Percentiles rank a stretch among this genome's conserved stretches.
Conservation (phyloP, 805 yeast genomes). For the Hyphopichia homilentoma region DNA sequence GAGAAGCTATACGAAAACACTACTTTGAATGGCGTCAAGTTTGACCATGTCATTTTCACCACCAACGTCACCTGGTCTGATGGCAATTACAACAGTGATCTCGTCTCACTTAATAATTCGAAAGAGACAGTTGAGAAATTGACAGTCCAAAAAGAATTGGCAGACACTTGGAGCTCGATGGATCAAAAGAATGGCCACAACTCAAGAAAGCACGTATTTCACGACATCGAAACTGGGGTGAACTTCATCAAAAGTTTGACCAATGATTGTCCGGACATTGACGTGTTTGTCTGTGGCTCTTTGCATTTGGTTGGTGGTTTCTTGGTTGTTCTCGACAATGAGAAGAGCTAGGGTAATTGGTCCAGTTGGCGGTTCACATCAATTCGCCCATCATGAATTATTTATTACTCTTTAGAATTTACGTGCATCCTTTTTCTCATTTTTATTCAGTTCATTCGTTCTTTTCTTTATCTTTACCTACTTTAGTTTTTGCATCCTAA, state of each 20-base stretch:
- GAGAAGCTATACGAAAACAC: constrained; percentile 45
- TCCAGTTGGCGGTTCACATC: too few relatives aligned
- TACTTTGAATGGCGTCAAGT: constrained; percentile 37
- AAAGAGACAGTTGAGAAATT: constrained; percentile 75
- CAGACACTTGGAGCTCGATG: constrained; percentile 61
- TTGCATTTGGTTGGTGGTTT: constrained; percentile 93
- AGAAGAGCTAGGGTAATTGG: constrained; percentile 21
- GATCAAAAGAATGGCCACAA: constrained; percentile 30
- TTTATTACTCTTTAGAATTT: too few relatives aligned
- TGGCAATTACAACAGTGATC: constrained; percentile 75
- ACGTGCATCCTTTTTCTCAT: constrained; percentile 1
- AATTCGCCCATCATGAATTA: too few relatives aligned
- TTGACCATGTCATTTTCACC: constrained; percentile 79
- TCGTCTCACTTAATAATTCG: constrained; percentile 82
- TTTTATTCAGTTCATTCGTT: not conserved
- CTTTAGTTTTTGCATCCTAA: too few relatives aligned
- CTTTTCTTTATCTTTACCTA: too few relatives aligned
- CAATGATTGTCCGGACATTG: constrained; percentile 38
- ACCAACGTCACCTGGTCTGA: constrained; percentile 90
- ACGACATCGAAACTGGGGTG: constrained; percentile 73
- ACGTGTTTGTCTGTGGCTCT: constrained; percentile 92
- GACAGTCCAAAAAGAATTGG: constrained; percentile 72
- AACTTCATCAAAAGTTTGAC: constrained; percentile 47
- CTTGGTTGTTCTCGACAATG: constrained; percentile 71
- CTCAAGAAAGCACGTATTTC: constrained; percentile 50